These are phyloP conservation scores for Fusarium fujikuroi DNA, from an alignment of 2,329 filamentous ascomycete species.

Conservation along the genomic window DNA sequence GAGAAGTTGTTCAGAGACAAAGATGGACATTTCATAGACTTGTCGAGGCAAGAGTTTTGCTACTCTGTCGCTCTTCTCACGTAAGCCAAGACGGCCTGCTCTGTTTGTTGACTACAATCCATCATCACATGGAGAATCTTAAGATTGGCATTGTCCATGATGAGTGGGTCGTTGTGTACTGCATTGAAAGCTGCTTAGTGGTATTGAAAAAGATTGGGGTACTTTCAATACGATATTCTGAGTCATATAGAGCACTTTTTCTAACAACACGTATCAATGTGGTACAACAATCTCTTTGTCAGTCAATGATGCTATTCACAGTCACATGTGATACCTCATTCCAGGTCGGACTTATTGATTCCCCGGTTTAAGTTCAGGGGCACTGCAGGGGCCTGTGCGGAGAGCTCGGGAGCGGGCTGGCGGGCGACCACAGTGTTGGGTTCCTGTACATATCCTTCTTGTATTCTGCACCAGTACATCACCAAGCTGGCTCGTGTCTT, in stretches of 20 bases:
- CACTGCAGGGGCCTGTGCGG: slow-evolving; percentile 25
- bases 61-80: background rate
- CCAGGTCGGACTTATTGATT: slow-evolving; percentile 27
- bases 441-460: slow-evolving; percentile 12
- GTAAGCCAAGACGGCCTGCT: background rate
- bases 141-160: background rate
- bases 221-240: too few species aligned
- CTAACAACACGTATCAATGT: background rate
- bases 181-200: background rate
- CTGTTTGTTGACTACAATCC: background rate
- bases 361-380: slow-evolving; percentile 33
- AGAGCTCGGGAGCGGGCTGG: slow-evolving; percentile 31
- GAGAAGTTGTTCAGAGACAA: background rate
- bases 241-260: background rate
- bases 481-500: background rate
- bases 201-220: background rate
- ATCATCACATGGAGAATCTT: background rate
- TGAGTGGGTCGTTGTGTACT: background rate
- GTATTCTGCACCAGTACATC: background rate
- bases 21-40: background rate
- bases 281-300: background rate
- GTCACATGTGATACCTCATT: slow-evolving; percentile 20
- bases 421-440: background rate
- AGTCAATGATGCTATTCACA: slow-evolving; percentile 12
- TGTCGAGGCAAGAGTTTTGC: background rate